Conservation (phyloP, 1,284 basidiomycete species). For the Puccinia hordei region DNA sequence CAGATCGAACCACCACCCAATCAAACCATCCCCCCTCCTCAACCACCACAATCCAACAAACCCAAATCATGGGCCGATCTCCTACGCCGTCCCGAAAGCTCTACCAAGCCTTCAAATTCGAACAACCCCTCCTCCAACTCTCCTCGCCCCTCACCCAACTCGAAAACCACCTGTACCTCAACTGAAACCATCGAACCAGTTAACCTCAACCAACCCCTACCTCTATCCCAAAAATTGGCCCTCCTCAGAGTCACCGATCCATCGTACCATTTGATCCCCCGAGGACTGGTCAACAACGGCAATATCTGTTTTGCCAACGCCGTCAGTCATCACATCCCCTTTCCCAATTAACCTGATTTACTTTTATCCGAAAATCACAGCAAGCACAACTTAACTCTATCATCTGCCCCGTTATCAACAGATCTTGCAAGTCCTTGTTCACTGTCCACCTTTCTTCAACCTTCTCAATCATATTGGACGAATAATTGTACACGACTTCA, state of each 20-base stretch:
- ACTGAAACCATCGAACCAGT: constrained; percentile 57
- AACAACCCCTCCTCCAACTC: constrained; percentile 58
- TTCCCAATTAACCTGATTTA: not conserved
- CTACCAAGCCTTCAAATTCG: constrained; percentile 52
- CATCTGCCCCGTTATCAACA: constrained; percentile 52
- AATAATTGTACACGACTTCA: constrained; percentile 62
- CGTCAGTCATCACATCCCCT: constrained; percentile 58
- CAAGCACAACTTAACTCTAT: not conserved
- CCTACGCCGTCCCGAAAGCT: constrained; percentile 63
- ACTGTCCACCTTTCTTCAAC: constrained; percentile 80
- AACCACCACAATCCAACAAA: constrained; percentile 61
- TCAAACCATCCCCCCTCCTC: constrained; percentile 63
- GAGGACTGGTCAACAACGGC: constrained; percentile 89
- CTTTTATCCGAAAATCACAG: constrained; percentile 6
- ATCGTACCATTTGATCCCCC: constrained; percentile 64
- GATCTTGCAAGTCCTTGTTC: constrained; percentile 84
- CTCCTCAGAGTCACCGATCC: constrained; percentile 50
- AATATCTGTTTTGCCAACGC: constrained; percentile 99
- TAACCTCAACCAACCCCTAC: constrained; percentile 60
- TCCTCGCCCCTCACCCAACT: not conserved
- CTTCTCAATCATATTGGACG: constrained; percentile 74
- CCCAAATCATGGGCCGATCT: constrained; percentile 43
- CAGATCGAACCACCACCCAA: constrained; percentile 57
- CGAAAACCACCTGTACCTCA: not conserved
- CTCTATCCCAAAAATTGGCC: constrained; percentile 54